A percentile compares a stretch with the other conserved stretches of the same genome.
Conservation (phyloP, 2,329 filamentous ascomycete species). For the Xylaria sp. region DNA sequence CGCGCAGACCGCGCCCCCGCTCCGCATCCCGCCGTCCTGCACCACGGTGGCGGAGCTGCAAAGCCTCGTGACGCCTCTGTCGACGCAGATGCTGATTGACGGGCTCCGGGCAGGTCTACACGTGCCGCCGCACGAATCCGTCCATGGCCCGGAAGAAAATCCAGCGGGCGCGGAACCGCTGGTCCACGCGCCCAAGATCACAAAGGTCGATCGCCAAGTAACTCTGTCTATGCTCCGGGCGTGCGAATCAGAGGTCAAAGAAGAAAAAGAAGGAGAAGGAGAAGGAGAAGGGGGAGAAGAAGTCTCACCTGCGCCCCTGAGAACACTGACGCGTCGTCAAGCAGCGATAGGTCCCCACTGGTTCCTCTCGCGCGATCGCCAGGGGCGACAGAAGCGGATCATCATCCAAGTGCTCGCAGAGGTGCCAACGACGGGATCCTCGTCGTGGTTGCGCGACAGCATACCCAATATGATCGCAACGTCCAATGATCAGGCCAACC, state of each 20-base stretch:
- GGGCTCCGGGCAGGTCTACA: constrained; percentile 73
- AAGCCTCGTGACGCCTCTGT: constrained; percentile 68
- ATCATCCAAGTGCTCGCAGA: constrained; percentile 27
- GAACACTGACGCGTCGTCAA: constrained; percentile 63
- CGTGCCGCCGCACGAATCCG: constrained; percentile 66
- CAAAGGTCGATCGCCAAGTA: constrained; percentile 70
- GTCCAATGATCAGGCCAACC: background rate
- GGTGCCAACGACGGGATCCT: background rate
- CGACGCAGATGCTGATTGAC: constrained; percentile 76
- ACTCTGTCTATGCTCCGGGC: constrained; percentile 58
- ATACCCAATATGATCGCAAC: constrained; percentile 4
- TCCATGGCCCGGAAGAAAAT: constrained; percentile 47
- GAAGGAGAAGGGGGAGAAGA: background rate
- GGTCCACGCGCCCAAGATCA: constrained; percentile 78
- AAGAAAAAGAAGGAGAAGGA: background rate
- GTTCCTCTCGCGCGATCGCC: constrained; percentile 57
- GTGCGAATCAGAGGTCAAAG: constrained; percentile 31
- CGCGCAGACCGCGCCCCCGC: constrained; percentile 71
- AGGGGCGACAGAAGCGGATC: constrained; percentile 50
- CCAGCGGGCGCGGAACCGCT: constrained; percentile 20
- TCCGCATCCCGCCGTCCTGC: constrained; percentile 60
- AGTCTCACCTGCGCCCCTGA: background rate
- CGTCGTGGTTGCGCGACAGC: background rate
- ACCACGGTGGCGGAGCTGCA: constrained; percentile 62
- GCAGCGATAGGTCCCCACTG: constrained; percentile 75